Evolutionary conservation across 2,329 filamentous ascomycete genomes (phyloP).

Genomic region (Monosporascus sp.): DNA sequence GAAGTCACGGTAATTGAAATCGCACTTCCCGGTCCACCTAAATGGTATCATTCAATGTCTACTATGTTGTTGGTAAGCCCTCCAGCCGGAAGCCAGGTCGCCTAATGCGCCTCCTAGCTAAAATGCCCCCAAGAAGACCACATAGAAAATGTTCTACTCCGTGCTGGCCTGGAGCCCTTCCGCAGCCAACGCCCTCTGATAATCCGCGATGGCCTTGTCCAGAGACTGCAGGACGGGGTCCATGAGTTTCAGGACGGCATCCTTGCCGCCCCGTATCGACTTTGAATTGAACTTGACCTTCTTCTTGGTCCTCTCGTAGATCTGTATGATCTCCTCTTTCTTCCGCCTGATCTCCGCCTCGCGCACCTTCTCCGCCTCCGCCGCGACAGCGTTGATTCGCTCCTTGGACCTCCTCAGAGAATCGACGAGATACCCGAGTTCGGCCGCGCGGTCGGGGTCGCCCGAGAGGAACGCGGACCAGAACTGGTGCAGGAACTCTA

Average conservation of each 20-base stretch:
- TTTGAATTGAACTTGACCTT: constrained; percentile 65
- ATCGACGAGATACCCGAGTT: constrained; percentile 77
- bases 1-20: not conserved
- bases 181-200: constrained; percentile 65
- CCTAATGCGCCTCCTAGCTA: no score
- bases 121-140: no score
- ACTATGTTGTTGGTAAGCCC: not conserved
- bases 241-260: constrained; percentile 71
- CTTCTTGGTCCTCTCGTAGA: constrained; percentile 68
- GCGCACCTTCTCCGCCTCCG: constrained; percentile 72
- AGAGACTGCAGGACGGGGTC: constrained; percentile 68
- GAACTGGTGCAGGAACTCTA: constrained; percentile 96
- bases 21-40: not conserved
- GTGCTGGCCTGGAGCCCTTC: constrained; percentile 47
- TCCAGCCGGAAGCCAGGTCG: not conserved
- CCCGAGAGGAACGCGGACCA: constrained; percentile 90
- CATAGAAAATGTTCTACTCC: constrained; percentile 26
- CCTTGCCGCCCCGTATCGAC: constrained; percentile 67
- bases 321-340: constrained; percentile 65
- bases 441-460: constrained; percentile 71
- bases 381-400: constrained; percentile 74
- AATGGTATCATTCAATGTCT: not conserved
- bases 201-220: constrained; percentile 64
- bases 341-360: constrained; percentile 59
- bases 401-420: constrained; percentile 72